Evolutionary conservation across 2,329 filamentous ascomycete species (phyloP).

Genomic region (Pyricularia pennisetigena): DNA sequence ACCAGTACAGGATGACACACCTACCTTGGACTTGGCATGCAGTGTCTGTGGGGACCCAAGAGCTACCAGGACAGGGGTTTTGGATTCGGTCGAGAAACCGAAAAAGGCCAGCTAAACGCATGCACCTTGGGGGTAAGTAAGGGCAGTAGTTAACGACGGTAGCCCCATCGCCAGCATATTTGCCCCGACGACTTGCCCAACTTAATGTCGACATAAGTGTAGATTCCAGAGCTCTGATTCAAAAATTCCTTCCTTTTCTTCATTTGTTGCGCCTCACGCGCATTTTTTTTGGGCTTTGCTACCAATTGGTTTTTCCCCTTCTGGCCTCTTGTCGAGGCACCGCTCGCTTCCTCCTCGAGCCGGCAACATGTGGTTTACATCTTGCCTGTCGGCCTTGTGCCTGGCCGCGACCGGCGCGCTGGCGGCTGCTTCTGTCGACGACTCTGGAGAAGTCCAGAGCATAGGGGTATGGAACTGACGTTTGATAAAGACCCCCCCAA

Average conservation of each 20-base stretch:
- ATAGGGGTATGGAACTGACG: constrained; percentile 30
- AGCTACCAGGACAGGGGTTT: constrained; percentile 1
- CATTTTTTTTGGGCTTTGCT: background rate
- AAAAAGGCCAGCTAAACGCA: constrained; percentile 14
- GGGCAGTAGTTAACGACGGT: background rate
- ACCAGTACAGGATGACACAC: background rate
- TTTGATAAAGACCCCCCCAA: constrained; percentile 7
- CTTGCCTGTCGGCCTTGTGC: constrained; percentile 35
- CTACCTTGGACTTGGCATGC: background rate
- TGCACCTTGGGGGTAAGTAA: background rate
- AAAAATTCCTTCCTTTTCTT: background rate
- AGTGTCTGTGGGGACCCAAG: background rate
- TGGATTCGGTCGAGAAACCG: background rate
- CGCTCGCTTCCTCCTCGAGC: background rate
- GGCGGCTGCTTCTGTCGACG: constrained; percentile 38
- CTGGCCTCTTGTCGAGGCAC: background rate
- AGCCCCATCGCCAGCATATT: background rate
- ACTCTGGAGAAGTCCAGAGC: constrained; percentile 35
- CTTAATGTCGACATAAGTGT: background rate
- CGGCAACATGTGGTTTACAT: constrained; percentile 32
- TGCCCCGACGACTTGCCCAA: background rate
- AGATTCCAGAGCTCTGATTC: background rate
- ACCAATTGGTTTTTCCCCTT: background rate
- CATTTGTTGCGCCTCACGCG: background rate
- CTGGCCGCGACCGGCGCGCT: constrained; percentile 37